Evolutionary conservation across 176 grass and related monocot genomes (phyloP).

Genomic region (Sorghum bicolor): DNA sequence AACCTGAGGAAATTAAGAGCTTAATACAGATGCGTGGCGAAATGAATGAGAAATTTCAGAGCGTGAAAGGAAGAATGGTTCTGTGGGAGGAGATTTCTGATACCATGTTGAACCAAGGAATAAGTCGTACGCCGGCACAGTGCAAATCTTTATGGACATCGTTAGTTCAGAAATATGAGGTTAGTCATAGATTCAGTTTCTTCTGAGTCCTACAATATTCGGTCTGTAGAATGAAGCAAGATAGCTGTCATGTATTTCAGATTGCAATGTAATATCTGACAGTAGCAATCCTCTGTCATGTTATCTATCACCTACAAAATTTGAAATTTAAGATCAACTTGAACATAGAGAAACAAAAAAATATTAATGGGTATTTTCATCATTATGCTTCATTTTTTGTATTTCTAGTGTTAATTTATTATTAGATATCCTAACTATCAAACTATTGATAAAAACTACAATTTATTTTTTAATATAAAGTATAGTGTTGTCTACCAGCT

Average conservation of each 20-base stretch:
- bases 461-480: not conserved
- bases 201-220: not conserved
- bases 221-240: too few species aligned
- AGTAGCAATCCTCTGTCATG: conserved; percentile 6
- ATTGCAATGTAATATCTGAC: not conserved
- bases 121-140: conserved; percentile 64
- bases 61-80: conserved; percentile 84
- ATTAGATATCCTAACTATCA: too few species aligned
- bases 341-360: too few species aligned
- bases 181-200: not conserved
- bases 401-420: too few species aligned
- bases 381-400: too few species aligned
- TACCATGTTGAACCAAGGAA: conserved; percentile 63
- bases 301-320: too few species aligned
- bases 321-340: too few species aligned
- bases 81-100: conserved; percentile 91
- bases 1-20: conserved; percentile 82
- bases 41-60: conserved; percentile 79
- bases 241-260: not conserved
- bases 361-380: too few species aligned
- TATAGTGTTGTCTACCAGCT: not conserved
- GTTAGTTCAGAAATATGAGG: conserved; percentile 97
- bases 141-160: conserved; percentile 98
- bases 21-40: conserved; percentile 74
- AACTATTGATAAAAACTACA: too few species aligned